Base-by-base conservation (phyloP, 768 basidiomycete species). In the Candolleomyces aberdarensis region DNA sequence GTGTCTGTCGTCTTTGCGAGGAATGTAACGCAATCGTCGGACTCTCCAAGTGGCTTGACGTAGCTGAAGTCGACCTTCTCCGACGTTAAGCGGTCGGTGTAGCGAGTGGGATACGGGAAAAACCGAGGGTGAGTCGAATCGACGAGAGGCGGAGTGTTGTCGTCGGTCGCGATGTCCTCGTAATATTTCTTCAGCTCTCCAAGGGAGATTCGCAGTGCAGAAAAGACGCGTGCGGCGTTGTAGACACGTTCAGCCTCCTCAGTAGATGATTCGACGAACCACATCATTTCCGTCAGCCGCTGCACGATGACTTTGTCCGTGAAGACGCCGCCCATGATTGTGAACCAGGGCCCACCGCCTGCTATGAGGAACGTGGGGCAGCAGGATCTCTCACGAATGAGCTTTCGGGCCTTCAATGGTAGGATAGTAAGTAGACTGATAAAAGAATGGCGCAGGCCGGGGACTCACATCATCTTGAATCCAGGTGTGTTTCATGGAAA, bases 351-450 rank as follows among this genome's bases (percentile, higher is more conserved):
- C 13, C 74, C 76, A 13, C 68, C 72, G 4, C 64, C 54, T 19
- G 70, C 69, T 44, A 76, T 43, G 39, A 77, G 41, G 48, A 78
- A 74, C 31, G 67, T 19, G 2, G 78, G 76, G 56, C 71, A 75
- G 60, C 64, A 70, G 41, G 58, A 70, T 47, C 9, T 60, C 14
- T 63, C 46, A 26, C 75, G 17, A 20, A 46, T 17, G 10, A 39
- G 39, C 49, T 57, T 17, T 20, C 44, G 44, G 19, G 61, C 50
- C 39, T n/a, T 52, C 17, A 17, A 46, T 26, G 26, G 26, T 26
- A 26, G 26, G 26, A 13, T 7, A 46, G 14, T 17, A 15, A 19
- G 14, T 13, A 46, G 44, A 14, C 15, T 15, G 44, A 46, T 17
- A 20, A 6, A 7, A 46, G 1, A 14, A 2, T 43, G 41, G n/a